Evolutionary conservation across 2,329 filamentous ascomycete species (phyloP).

Genomic region (Colletotrichum sp.): DNA sequence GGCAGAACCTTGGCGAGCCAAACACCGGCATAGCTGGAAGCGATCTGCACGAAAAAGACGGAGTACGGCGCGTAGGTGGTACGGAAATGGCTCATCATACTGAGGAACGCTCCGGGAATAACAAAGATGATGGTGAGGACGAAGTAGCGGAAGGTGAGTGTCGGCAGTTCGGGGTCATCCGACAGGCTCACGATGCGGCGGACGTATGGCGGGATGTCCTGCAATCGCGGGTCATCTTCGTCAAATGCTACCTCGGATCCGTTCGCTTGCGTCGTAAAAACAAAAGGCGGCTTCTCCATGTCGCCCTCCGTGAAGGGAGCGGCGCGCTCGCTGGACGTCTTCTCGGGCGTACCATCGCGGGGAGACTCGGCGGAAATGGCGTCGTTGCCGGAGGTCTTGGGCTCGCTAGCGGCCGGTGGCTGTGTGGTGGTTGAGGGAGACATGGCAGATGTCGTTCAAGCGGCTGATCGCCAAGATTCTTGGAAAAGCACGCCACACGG

Average conservation of each 20-base stretch:
- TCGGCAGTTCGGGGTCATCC: constrained; percentile 54
- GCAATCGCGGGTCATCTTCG: constrained; percentile 56
- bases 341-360: neutral
- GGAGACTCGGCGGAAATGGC: neutral
- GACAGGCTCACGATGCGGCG: constrained; percentile 11
- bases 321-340: neutral
- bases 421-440: neutral
- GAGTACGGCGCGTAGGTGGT: constrained; percentile 35
- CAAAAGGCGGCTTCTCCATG: constrained; percentile 24
- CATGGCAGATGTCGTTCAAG: neutral
- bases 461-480: constrained; percentile 12
- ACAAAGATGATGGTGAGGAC: constrained; percentile 56
- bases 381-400: neutral
- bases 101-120: constrained; percentile 60
- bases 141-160: constrained; percentile 66
- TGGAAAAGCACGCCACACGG: neutral
- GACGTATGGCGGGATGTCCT: constrained; percentile 54
- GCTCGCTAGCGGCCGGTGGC: neutral
- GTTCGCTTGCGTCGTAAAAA: constrained; percentile 23
- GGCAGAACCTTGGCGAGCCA: constrained; percentile 58
- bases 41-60: constrained; percentile 53
- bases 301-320: constrained; percentile 24
- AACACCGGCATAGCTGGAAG: constrained; percentile 58
- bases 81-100: constrained; percentile 45
- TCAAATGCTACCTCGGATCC: constrained; percentile 32